Evolutionary conservation across 805 yeast genomes (phyloP).

Genomic region (Candida coleopterorum): DNA sequence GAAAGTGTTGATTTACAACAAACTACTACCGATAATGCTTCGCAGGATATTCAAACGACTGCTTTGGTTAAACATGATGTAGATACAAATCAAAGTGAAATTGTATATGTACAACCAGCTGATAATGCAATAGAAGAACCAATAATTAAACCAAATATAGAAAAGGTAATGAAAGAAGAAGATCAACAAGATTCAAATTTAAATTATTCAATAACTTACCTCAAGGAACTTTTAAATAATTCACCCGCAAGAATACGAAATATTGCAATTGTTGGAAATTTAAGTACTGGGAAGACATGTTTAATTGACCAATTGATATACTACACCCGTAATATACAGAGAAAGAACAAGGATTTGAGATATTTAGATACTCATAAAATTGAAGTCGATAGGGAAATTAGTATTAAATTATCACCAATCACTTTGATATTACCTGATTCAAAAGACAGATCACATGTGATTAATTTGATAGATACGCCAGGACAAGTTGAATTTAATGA

Average conservation of each 20-base stretch:
- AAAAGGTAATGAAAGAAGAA: constrained; percentile 21
- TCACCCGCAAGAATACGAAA: constrained; percentile 68
- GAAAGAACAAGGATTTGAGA: constrained; percentile 44
- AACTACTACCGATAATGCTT: not conserved
- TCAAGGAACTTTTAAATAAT: constrained; percentile 40
- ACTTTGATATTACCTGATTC: constrained; percentile 54
- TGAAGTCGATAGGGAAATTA: constrained; percentile 66
- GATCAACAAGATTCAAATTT: constrained; percentile 55
- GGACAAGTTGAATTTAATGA: constrained; percentile 87
- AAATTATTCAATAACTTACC: constrained; percentile 57
- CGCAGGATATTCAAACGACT: constrained; percentile 6
- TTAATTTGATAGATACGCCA: constrained; percentile 79
- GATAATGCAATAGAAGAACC: constrained; percentile 16
- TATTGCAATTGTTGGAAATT: constrained; percentile 72
- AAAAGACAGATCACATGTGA: constrained; percentile 46
- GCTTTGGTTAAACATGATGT: constrained; percentile 3
- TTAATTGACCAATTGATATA: constrained; percentile 62
- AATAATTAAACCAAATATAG: constrained; percentile 18
- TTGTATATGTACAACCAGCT: constrained; percentile 7
- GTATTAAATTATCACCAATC: constrained; percentile 60
- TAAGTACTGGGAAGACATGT: constrained; percentile 84
- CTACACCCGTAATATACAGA: constrained; percentile 52
- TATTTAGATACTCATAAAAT: constrained; percentile 69
- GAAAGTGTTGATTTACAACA: not conserved
- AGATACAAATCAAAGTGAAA: constrained; percentile 1